Evolutionary conservation across 192 early-diverging fungal species (phyloP).

Genomic region (Coemansia reversa): DNA sequence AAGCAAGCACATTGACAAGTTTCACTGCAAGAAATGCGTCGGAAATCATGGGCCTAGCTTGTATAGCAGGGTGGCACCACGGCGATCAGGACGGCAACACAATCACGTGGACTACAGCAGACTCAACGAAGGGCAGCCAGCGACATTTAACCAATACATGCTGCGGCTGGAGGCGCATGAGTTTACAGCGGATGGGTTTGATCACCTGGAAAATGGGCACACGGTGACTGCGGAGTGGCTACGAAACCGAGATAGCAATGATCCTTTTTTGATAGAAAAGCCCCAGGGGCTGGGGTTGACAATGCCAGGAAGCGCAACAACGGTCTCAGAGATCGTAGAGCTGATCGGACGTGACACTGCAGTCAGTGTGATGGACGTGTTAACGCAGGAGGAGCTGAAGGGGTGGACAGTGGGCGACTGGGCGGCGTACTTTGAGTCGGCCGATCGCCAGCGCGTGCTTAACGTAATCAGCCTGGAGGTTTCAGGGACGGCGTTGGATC

Average conservation of each 20-base stretch:
- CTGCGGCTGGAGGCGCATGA: conserved; percentile 68
- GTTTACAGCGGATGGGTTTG: conserved; percentile 69
- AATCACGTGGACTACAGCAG: conserved; percentile 78
- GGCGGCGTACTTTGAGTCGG: conserved; percentile 72
- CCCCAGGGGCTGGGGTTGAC: conserved; percentile 75
- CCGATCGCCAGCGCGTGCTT: conserved; percentile 67
- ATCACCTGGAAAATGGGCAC: conserved; percentile 59
- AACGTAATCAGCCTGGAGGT: conserved; percentile 92
- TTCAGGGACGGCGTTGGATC: conserved; percentile 66
- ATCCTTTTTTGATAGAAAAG: conserved; percentile 71
- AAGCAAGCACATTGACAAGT: conserved; percentile 63
- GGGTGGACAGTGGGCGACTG: conserved; percentile 82
- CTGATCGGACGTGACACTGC: conserved; percentile 61
- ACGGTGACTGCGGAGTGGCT: conserved; percentile 69
- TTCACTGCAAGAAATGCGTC: conserved; percentile 61
- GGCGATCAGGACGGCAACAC: conserved; percentile 62
- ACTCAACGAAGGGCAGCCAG: conserved; percentile 72
- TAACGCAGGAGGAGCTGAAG: conserved; percentile 77
- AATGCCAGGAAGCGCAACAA: conserved; percentile 67
- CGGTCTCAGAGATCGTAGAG: conserved; percentile 62
- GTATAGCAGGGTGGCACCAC: conserved; percentile 47
- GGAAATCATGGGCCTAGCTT: conserved; percentile 60
- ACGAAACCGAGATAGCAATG: conserved; percentile 60
- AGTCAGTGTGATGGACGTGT: conserved; percentile 89
- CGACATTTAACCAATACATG: conserved; percentile 78